A percentile compares a stretch with the other conserved stretches of the same genome.
These are phyloP conservation scores for Flammula alnicola DNA, from an alignment of 1,284 basidiomycete genomes.

Conservation along the genomic window DNA sequence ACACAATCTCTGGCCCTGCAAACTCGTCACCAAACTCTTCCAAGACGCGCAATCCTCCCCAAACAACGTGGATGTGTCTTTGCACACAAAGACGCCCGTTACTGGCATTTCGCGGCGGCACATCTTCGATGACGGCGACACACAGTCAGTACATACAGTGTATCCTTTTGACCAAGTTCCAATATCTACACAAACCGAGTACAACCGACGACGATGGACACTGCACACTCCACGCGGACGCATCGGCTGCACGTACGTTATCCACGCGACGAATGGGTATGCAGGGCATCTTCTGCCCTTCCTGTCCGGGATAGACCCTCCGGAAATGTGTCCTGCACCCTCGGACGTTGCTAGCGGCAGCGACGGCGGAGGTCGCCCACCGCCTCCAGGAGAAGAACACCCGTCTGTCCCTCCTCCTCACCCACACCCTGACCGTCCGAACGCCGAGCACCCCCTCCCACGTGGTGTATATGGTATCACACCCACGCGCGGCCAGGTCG, in stretches of 20 bases:
- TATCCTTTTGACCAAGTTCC: constrained; percentile 49
- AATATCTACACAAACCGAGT: constrained; percentile 7
- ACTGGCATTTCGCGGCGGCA: constrained; percentile 29
- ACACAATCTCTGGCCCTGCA: constrained; percentile 79
- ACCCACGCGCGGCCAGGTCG: constrained; percentile 76
- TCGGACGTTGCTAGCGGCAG: background rate
- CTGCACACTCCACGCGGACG: constrained; percentile 64
- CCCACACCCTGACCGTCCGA: background rate
- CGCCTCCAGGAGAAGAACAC: constrained; percentile 1
- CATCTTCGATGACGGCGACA: background rate
- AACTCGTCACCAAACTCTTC: constrained; percentile 72
- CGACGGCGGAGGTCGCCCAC: background rate
- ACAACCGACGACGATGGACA: constrained; percentile 44
- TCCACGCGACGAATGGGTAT: constrained; percentile 86
- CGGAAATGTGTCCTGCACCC: background rate
- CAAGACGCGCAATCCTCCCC: constrained; percentile 38
- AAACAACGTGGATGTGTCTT: constrained; percentile 45
- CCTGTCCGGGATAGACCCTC: constrained; percentile 47
- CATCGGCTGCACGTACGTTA: constrained; percentile 59
- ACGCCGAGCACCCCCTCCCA: background rate
- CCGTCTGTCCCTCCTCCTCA: background rate
- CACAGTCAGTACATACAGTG: background rate
- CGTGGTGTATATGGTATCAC: constrained; percentile 48
- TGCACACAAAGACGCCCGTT: constrained; percentile 77
- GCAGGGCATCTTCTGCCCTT: constrained; percentile 65